These are phyloP conservation scores for Sinapis alba DNA, from an alignment of 441 rosid genomes.

Conservation along the genomic window DNA sequence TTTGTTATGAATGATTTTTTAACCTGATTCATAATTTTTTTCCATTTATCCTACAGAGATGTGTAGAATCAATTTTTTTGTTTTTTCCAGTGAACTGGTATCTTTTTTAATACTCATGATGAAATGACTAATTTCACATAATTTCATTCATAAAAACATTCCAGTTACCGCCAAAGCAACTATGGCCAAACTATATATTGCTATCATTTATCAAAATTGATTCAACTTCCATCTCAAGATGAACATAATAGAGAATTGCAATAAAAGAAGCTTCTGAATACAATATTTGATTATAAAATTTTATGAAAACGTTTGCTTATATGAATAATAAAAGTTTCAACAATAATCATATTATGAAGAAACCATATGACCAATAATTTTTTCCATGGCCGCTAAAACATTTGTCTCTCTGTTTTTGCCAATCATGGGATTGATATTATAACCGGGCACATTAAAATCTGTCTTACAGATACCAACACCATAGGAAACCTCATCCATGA, in stretches of 20 bases:
- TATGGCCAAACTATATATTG: not conserved
- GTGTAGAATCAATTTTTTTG: too few species aligned
- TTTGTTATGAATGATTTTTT: too few species aligned
- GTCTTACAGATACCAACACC: constrained; percentile 27
- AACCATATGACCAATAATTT: constrained; percentile 1
- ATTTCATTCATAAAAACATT: too few species aligned
- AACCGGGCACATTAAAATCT: constrained; percentile 15
- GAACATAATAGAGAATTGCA: not conserved
- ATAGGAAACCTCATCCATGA: not conserved
- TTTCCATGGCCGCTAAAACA: constrained; percentile 14
- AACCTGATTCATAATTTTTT: too few species aligned
- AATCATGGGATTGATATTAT: constrained; percentile 24
- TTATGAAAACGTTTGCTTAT: constrained; percentile 6
- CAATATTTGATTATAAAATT: not conserved
- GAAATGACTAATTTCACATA: too few species aligned
- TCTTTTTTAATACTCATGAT: too few species aligned
- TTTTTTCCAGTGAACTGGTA: too few species aligned
- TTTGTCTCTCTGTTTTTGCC: constrained; percentile 10
- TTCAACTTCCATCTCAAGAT: too few species aligned
- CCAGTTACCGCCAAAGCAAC: too few species aligned
- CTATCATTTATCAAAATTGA: too few species aligned
- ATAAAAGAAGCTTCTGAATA: not conserved
- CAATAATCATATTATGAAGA: not conserved
- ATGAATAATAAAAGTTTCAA: not conserved
- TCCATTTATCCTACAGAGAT: too few species aligned